A percentile compares a stretch with the other conserved stretches of the same genome.
Evolutionary conservation across 352 stramenopile species (phyloP).

Genomic region (Phytophthora sp.): DNA sequence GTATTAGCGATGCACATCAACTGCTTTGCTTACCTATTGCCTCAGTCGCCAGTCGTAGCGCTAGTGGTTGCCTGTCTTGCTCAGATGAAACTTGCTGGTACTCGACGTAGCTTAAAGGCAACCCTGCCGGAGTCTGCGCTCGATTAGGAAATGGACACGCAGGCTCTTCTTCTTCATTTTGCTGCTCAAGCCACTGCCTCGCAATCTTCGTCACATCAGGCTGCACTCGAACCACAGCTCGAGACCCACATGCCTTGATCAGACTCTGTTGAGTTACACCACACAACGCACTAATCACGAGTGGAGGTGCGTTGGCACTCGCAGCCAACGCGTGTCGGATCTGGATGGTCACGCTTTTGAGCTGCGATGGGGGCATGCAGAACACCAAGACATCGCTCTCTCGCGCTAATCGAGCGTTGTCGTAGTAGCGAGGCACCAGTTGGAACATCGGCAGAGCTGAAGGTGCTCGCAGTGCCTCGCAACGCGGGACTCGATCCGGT

Average conservation of each 20-base stretch:
- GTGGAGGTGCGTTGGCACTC: constrained; percentile 19
- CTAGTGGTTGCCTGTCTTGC: constrained; percentile 10
- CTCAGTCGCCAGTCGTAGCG: constrained; percentile 22
- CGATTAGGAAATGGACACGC: background rate
- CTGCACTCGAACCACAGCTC: constrained; percentile 41
- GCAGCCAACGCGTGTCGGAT: constrained; percentile 58
- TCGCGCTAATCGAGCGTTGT: constrained; percentile 58
- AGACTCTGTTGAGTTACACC: constrained; percentile 47
- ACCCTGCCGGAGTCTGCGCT: background rate
- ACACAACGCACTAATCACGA: constrained; percentile 58
- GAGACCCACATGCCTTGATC: constrained; percentile 50
- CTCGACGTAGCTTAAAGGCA: background rate
- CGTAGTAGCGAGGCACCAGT: constrained; percentile 49
- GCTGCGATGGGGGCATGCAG: constrained; percentile 69
- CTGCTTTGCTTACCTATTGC: constrained; percentile 17
- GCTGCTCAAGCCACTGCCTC: constrained; percentile 16
- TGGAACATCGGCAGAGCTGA: constrained; percentile 41
- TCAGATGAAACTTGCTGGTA: background rate
- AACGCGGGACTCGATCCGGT: constrained; percentile 52
- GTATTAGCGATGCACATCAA: background rate
- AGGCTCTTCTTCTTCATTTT: background rate
- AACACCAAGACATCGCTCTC: constrained; percentile 69
- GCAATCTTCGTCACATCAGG: constrained; percentile 35
- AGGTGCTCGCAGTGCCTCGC: constrained; percentile 33
- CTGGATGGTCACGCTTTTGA: constrained; percentile 75